Base-by-base conservation (phyloP, 2,329 filamentous ascomycete species). In the Apiospora malaysiana region DNA sequence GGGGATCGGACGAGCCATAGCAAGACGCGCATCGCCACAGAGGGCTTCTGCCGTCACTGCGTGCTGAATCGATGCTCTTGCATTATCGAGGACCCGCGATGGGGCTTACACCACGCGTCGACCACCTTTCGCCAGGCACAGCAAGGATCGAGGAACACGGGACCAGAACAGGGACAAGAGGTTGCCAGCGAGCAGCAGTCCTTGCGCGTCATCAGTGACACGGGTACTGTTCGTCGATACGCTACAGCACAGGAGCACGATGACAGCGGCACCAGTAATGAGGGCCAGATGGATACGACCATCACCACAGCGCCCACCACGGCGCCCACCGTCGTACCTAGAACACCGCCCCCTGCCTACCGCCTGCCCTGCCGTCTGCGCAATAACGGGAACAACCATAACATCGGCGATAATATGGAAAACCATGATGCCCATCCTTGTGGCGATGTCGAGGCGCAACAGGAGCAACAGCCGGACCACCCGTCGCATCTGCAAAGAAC, bases 11-110 rank as follows among this genome's bases (percentile, higher is more conserved):
- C 27, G 8, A 45, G 42, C 23, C 25, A 32, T 16, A 27, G 6
- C 43, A n/a, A 27, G 8, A 5, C n/a, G 12, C n/a, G 25, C 59
- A 70, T 70, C 63, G 56, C 25, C 42, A 70, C 69, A 14, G 69
- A 70, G 65, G 69, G 69, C 14, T 70, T 70, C 69, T 70, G 69
- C 40, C 63, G 65, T 42, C 69, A 70, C 69, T 70, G 69, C 46
- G 69, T 70, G 46, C 27, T 56, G 45, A 70, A 68, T 46, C 43
- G 51, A 32, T 70, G 69, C 69, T 32, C 27, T 23, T 70, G 69
- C 47, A 25, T 70, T 16, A 16, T 21, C 25, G 7, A 40, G 1
- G 69, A 70, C 25, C 37, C 65, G 21, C 37, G 47, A n/a, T 70
- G 69, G 69, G 69, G 69, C 27, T 45, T 49, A 37, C 65, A 59